These are phyloP conservation scores for Albatrellus ellisii DNA, from an alignment of 768 basidiomycete genomes.

Conservation along the genomic window DNA sequence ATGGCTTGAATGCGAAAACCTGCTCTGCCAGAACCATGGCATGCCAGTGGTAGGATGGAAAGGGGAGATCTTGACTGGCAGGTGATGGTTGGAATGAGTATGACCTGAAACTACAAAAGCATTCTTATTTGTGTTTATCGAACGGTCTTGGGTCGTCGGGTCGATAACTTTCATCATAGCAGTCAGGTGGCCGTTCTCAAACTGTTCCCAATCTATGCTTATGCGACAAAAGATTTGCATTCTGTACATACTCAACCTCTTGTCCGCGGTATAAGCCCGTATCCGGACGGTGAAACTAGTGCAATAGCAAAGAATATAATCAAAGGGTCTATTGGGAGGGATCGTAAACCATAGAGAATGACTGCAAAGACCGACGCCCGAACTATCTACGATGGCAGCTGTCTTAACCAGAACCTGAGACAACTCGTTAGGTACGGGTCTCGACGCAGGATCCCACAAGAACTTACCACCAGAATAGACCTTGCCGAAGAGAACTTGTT, in stretches of 20 bases:
- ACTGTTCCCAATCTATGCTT: too few relatives aligned
- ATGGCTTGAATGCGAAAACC: background rate
- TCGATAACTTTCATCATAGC: too few relatives aligned
- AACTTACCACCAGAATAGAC: slow-evolving; percentile 92
- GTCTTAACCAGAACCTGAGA: slow-evolving; percentile 30
- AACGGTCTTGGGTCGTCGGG: too few relatives aligned
- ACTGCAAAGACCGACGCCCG: slow-evolving; percentile 16
- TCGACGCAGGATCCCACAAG: background rate
- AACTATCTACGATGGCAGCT: slow-evolving; percentile 12
- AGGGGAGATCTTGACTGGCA: too few relatives aligned
- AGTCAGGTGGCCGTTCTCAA: too few relatives aligned
- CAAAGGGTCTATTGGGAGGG: slow-evolving; percentile 22
- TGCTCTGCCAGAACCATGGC: background rate
- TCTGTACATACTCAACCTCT: slow-evolving; percentile 1
- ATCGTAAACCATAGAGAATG: slow-evolving; percentile 20
- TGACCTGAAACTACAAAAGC: too few relatives aligned
- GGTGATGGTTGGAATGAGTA: too few relatives aligned
- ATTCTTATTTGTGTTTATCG: too few relatives aligned
- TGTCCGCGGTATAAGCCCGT: too few relatives aligned
- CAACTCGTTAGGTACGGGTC: background rate
- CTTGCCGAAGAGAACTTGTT: slow-evolving; percentile 94
- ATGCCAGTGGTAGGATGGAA: too few relatives aligned
- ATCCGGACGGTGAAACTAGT: too few relatives aligned
- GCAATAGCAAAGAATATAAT: slow-evolving; percentile 19
- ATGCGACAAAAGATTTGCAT: too few relatives aligned